Base-by-base conservation (phyloP, 768 basidiomycete genomes). In the Myochromella boudieri region DNA sequence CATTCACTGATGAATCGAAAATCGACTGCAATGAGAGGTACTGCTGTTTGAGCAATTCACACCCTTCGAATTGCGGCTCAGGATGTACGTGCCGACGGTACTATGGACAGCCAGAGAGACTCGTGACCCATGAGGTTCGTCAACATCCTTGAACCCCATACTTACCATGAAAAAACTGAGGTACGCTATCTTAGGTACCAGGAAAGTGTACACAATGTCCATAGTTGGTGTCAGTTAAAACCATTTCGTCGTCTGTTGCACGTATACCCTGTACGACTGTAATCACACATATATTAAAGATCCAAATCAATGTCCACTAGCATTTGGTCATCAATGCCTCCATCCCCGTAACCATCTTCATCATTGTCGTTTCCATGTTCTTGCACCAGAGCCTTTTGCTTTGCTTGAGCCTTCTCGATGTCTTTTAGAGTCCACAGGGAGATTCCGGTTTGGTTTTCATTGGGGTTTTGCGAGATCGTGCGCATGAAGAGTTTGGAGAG, bases 401-500 rank as follows among this genome's bases (percentile, higher is more conserved):
- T 88, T 26, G 77, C 77, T 64, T 97, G 94, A 34, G 86, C 85
- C 63, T 84, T 87, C 58, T 91, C 80, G 11, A 99, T 78, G 63
- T 98, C 91, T 58, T 93, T 91, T 28, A 98, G 68, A 15, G 92
- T 91, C 97, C 97, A 99, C 28, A 98, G 72, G 14, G 91, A 95
- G 24, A 97, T 73, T 0, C 95, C 94, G 1, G 95, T 97, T 65
- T 91, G 88, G 59, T 94, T 92, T 68, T 97, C 95, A 53, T 94
- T 94, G 37, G 90, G 90, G 59, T 95, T 95, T 69, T 99, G 97
- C 10, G 95, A 97, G 60, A 99, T 99, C n/a, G 88, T 87, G 6
- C 97, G 84, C 82, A 99, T 95, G 70, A 99, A 99, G 24, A 92
- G 72, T 68, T 98, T 97, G 45, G 94, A 92, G 44, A 97, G 71